These are phyloP conservation scores for Corynascus novoguineensis DNA, from an alignment of 495 filamentous ascomycete species.

Conservation along the genomic window DNA sequence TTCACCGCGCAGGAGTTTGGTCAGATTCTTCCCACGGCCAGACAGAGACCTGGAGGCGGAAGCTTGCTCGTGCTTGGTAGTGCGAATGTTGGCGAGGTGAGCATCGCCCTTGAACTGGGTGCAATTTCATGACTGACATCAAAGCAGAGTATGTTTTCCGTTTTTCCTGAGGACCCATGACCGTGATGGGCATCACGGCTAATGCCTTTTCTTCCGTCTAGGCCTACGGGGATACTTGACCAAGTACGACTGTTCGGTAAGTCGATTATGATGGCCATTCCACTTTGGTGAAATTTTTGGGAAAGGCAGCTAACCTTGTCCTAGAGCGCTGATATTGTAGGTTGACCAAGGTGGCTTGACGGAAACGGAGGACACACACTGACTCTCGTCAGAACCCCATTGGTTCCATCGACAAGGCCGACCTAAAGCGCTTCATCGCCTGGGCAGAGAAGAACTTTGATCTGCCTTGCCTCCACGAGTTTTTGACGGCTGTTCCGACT, in stretches of 20 bases:
- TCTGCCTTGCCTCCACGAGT: slow-evolving; percentile 69
- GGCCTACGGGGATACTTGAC: slow-evolving; percentile 56
- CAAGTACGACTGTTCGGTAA: slow-evolving; percentile 28
- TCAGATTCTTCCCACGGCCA: slow-evolving; percentile 35
- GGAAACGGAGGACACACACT: slow-evolving; percentile 11
- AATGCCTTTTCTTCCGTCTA: not conserved
- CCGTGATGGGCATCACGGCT: not conserved
- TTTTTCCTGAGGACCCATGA: no score
- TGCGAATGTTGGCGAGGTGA: slow-evolving; percentile 45
- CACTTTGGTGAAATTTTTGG: no score
- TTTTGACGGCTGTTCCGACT: slow-evolving; percentile 70
- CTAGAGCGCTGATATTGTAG: slow-evolving; percentile 23
- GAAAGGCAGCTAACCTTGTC: not conserved
- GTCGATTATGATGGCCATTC: not conserved
- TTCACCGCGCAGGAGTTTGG: slow-evolving; percentile 23
- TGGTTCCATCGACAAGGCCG: slow-evolving; percentile 63
- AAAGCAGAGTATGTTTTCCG: not conserved
- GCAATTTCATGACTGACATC: slow-evolving; percentile 32
- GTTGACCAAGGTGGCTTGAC: slow-evolving; percentile 33
- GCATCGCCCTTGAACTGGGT: not conserved
- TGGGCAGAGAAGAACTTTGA: slow-evolving; percentile 58
- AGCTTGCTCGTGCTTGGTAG: slow-evolving; percentile 38
- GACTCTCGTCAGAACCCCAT: slow-evolving; percentile 58
- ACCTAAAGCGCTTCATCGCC: slow-evolving; percentile 71
- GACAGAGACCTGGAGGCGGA: slow-evolving; percentile 47